phyloP scores from a whole-genome alignment of 2,329 filamentous ascomycete genomes.

The Aspergillus vadensis region DNA sequence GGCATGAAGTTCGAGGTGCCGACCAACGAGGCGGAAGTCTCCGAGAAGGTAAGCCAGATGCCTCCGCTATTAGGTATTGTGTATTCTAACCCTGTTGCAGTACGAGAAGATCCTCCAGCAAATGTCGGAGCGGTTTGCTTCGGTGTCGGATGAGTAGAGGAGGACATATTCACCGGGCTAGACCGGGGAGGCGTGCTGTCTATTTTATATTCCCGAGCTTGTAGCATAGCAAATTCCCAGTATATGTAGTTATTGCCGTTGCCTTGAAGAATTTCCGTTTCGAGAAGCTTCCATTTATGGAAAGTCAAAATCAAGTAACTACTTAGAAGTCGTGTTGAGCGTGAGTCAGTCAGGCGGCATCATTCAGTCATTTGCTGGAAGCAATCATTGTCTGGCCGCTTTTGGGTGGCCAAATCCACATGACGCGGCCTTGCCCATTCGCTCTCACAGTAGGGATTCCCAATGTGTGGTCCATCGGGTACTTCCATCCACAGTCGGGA shows the following conservation, averaged over 20 bases:
- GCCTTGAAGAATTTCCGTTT: background rate
- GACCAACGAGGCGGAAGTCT: slow-evolving; percentile 74
- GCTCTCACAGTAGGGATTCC: background rate
- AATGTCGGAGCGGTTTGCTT: slow-evolving; percentile 97
- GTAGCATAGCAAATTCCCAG: slow-evolving; percentile 40
- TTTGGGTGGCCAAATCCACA: slow-evolving; percentile 22
- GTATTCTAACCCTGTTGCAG: slow-evolving; percentile 54
- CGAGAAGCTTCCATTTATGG: slow-evolving; percentile 1
- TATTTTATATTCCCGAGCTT: slow-evolving; percentile 25
- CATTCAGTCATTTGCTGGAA: slow-evolving; percentile 13
- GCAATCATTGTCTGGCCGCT: slow-evolving; percentile 12
- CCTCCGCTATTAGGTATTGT: background rate
- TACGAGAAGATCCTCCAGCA: slow-evolving; percentile 89
- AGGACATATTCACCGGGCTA: background rate
- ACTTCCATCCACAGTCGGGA: background rate
- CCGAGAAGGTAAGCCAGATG: slow-evolving; percentile 70
- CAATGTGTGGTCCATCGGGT: background rate
- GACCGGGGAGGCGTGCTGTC: slow-evolving; percentile 9
- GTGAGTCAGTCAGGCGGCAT: background rate
- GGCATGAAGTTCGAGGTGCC: slow-evolving; percentile 98
- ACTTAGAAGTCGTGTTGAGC: background rate
- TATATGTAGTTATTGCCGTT: slow-evolving; percentile 36
- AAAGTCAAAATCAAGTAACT: background rate
- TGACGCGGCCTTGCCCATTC: slow-evolving; percentile 15
- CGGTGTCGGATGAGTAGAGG: slow-evolving; percentile 86